Evolutionary conservation across 331 rosid species (phyloP), one percentile per base, ranked within the genome.

Genomic region (Arachis monticola): DNA sequence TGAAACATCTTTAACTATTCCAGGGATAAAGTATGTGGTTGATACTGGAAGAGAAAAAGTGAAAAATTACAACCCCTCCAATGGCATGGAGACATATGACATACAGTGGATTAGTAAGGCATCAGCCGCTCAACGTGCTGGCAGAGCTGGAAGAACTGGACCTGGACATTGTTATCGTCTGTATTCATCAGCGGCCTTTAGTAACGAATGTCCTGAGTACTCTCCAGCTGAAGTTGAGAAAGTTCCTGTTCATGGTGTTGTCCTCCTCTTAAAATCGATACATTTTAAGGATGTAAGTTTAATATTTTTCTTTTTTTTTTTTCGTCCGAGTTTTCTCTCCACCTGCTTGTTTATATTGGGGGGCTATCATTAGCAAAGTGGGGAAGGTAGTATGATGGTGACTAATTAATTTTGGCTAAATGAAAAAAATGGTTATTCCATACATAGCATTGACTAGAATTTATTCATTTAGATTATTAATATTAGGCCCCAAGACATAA

Each of bases 1-100:
- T 10, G 99, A 94, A 86, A 94, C 99, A 69, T 94, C 99, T 46
- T 71, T 94, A 73, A 94, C 98, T 30, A 94, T 94, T 72, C 98
- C 98, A 56, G 96, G 97, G 32, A 80, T 94, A 79, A 94, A 88
- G 86, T 94, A 91, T 60, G 92, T 94, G 64, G 96, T 91, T 59
- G 97, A 94, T 76, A 86, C 96, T 6, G 96, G 97, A 60, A 90
- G 95, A 78, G 97, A 91, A 79, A 91, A 91, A 73, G 95, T 87
- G 69, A 94, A 94, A 78, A 83, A 76, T 27, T 94, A 91, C 69
- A 83, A 91, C 77, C 76, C 93, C 27, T 73, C 88, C 72, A 94
- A 83, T 76, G 99, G 96, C 60, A 87, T 90, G 88, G 99, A 90
- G 86, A 77, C 89, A 4, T 94, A 90, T 60, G 87, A 85, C 60